phyloP scores from a whole-genome alignment of 306 rosid genomes.

The Gillenia trifoliata region DNA sequence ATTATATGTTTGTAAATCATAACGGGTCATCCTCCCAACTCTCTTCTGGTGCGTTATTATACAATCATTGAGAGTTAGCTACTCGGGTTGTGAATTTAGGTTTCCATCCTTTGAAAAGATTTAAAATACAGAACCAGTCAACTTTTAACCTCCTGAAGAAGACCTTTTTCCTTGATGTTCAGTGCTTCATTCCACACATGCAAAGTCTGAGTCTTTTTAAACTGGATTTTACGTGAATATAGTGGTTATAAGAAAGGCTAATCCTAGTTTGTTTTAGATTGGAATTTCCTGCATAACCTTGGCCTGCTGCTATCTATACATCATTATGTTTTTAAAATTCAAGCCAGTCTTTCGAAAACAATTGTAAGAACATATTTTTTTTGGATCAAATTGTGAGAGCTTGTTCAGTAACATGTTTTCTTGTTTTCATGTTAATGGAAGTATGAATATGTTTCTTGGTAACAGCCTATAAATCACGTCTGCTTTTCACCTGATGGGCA shows the following conservation, averaged over 20 bases:
- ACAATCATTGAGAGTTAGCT: not conserved
- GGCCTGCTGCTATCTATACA: not conserved
- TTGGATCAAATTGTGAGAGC: not conserved
- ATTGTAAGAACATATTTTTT: not conserved
- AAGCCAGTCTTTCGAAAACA: too few relatives aligned
- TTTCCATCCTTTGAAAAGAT: too few relatives aligned
- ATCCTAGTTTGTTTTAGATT: too few relatives aligned
- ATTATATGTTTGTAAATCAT: not conserved
- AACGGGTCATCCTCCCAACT: not conserved
- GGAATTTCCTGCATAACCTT: not conserved
- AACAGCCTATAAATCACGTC: slow-evolving; percentile 87
- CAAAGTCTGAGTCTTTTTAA: not conserved
- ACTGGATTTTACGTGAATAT: not conserved
- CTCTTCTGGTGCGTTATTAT: too few relatives aligned
- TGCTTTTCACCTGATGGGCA: slow-evolving; percentile 96
- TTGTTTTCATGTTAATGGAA: too few relatives aligned
- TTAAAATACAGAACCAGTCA: too few relatives aligned
- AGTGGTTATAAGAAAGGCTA: too few relatives aligned
- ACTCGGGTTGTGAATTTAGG: too few relatives aligned
- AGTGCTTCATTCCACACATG: not conserved
- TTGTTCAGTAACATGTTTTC: not conserved
- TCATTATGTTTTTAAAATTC: not conserved
- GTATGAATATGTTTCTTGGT: slow-evolving; percentile 16
- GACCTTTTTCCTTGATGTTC: too few relatives aligned
- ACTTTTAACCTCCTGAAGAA: too few relatives aligned